Evolutionary conservation across 148 eudicot species (phyloP).

Genomic region (Amaranthus cruentus): DNA sequence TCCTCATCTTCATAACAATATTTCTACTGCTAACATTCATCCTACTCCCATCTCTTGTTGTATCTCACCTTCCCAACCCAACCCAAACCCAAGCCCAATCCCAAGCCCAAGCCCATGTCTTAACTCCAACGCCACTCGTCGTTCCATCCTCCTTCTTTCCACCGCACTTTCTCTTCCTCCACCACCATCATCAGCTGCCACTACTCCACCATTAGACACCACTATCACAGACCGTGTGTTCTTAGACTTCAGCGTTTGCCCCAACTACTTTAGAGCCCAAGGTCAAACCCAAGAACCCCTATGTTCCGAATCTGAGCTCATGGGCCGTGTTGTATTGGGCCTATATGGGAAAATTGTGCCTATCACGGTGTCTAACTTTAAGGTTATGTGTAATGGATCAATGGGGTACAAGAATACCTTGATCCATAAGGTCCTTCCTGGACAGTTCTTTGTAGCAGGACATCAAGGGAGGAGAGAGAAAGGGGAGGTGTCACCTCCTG

Average conservation of each 20-base stretch:
- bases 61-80: neutral
- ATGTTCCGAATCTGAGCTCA: conserved; percentile 58
- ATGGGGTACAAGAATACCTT: conserved; percentile 62
- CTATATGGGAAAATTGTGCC: conserved; percentile 86
- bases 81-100: conserved; percentile 1
- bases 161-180: conserved; percentile 36
- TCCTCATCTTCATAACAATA: neutral
- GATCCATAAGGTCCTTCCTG: conserved; percentile 78
- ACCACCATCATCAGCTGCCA: conserved; percentile 18
- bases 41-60: neutral
- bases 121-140: conserved; percentile 32
- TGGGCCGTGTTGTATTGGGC: conserved; percentile 81
- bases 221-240: conserved; percentile 82
- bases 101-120: neutral
- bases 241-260: conserved; percentile 76
- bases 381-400: conserved; percentile 56
- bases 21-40: neutral
- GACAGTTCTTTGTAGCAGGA: conserved; percentile 70
- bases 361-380: conserved; percentile 80
- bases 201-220: conserved; percentile 49
- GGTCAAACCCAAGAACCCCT: conserved; percentile 45
- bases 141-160: conserved; percentile 59
- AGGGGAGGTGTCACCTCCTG: conserved; percentile 52
- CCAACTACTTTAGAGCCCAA: conserved; percentile 53
- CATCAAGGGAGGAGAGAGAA: conserved; percentile 68